phyloP scores from a whole-genome alignment of 441 rosid genomes.

The Theobroma grandiflorum region DNA sequence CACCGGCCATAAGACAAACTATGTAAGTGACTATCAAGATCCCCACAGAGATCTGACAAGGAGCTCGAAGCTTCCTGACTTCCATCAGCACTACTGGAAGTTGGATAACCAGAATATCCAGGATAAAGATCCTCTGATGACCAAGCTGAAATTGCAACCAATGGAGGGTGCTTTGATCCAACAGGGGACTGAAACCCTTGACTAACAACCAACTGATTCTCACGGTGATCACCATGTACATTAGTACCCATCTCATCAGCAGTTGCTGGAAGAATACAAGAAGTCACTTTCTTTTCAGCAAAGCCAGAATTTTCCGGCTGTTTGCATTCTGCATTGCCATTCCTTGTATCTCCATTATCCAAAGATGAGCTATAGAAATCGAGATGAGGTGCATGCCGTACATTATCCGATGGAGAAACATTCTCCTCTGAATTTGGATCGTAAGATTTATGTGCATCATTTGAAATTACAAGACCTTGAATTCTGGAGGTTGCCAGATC shows the following conservation, averaged over 20 bases:
- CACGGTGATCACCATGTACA: slow-evolving; percentile 34
- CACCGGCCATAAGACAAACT: slow-evolving; percentile 54
- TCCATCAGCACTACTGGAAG: slow-evolving; percentile 36
- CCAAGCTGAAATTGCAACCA: slow-evolving; percentile 39
- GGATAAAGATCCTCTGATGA: slow-evolving; percentile 52
- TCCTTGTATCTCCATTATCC: slow-evolving; percentile 50
- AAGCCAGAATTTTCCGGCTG: slow-evolving; percentile 33
- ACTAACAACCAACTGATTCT: slow-evolving; percentile 32
- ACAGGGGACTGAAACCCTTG: slow-evolving; percentile 45
- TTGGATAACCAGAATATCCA: slow-evolving; percentile 40
- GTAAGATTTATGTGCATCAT: slow-evolving; percentile 40
- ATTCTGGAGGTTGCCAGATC: slow-evolving; percentile 65
- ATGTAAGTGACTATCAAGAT: slow-evolving; percentile 48
- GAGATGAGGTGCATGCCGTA: slow-evolving; percentile 53
- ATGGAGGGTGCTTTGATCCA: slow-evolving; percentile 38
- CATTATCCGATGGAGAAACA: slow-evolving; percentile 38
- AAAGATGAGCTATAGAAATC: slow-evolving; percentile 36
- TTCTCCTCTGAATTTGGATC: slow-evolving; percentile 36
- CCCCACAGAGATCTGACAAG: slow-evolving; percentile 69
- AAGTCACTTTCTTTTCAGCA: slow-evolving; percentile 33
- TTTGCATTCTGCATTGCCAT: slow-evolving; percentile 48
- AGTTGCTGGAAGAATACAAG: slow-evolving; percentile 16
- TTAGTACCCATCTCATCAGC: slow-evolving; percentile 36
- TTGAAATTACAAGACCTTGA: slow-evolving; percentile 48
- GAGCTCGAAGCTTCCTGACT: slow-evolving; percentile 37